Conservation (phyloP, 768 basidiomycete genomes). For the Pleurotus ostreatus region DNA sequence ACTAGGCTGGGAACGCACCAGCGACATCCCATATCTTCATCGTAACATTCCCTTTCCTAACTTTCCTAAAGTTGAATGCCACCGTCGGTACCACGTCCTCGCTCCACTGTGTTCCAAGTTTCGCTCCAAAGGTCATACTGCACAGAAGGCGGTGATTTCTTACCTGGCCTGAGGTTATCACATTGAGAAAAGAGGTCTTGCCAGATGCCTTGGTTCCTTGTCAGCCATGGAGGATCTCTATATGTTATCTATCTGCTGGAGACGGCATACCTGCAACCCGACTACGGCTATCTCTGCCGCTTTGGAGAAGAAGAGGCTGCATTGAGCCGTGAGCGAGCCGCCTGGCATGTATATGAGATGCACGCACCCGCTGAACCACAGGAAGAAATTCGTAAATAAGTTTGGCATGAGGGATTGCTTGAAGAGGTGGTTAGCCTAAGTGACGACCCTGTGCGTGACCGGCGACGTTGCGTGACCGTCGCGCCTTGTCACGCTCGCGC, state of each 20-base stretch:
- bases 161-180: conserved; percentile 83
- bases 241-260: background rate
- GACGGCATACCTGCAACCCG: conserved; percentile 65
- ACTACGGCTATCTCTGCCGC: conserved; percentile 89
- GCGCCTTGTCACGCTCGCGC: too few species aligned
- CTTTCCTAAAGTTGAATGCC: conserved; percentile 87
- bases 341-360: background rate
- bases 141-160: conserved; percentile 12
- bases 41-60: conserved; percentile 85
- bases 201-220: conserved; percentile 72
- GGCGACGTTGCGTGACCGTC: background rate
- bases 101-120: conserved; percentile 60
- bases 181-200: conserved; percentile 93
- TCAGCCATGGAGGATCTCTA: background rate
- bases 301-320: conserved; percentile 82
- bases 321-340: background rate
- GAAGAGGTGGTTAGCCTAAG: too few species aligned
- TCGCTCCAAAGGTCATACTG: conserved; percentile 1
- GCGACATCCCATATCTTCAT: conserved; percentile 97
- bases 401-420: conserved; percentile 26
- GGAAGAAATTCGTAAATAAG: conserved; percentile 38
- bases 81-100: conserved; percentile 97
- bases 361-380: conserved; percentile 41
- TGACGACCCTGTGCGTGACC: background rate
- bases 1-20: conserved; percentile 39